phyloP scores from a whole-genome alignment of 2,329 filamentous ascomycete species.

The Pyrenophora graminea region DNA sequence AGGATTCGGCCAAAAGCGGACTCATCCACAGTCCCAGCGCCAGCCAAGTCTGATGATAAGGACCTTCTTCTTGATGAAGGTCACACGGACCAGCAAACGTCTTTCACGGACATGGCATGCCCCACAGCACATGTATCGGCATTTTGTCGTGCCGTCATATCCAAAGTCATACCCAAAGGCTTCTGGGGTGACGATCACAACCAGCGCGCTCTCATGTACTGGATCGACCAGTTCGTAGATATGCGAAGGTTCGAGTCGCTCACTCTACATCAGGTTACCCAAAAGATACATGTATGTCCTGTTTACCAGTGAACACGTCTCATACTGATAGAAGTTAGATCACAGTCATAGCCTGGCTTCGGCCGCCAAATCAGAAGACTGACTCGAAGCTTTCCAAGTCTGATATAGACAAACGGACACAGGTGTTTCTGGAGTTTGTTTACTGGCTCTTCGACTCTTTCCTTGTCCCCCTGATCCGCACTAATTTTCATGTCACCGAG shows the following conservation, averaged over 20 bases:
- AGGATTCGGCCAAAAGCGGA: constrained; percentile 22
- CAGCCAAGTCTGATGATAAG: constrained; percentile 12
- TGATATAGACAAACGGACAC: constrained; percentile 74
- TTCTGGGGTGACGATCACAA: constrained; percentile 78
- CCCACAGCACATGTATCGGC: constrained; percentile 73
- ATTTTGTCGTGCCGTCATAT: constrained; percentile 79
- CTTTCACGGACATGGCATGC: constrained; percentile 70
- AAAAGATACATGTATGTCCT: constrained; percentile 70
- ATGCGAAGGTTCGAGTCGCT: constrained; percentile 81
- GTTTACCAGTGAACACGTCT: constrained; percentile 8
- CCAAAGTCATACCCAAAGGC: constrained; percentile 70
- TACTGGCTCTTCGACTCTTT: constrained; percentile 95
- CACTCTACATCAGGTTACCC: constrained; percentile 75
- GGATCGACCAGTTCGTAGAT: constrained; percentile 76
- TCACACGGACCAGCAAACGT: constrained; percentile 27
- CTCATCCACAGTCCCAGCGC: constrained; percentile 5
- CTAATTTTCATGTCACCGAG: constrained; percentile 94
- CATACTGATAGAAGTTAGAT: constrained; percentile 56
- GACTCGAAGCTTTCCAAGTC: constrained; percentile 66
- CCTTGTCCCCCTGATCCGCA: constrained; percentile 81
- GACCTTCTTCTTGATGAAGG: background rate
- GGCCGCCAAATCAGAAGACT: constrained; percentile 53
- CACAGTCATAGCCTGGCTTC: constrained; percentile 72
- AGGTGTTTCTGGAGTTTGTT: constrained; percentile 81
- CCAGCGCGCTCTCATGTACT: constrained; percentile 62